These are phyloP conservation scores for Lactarius pseudohatsudake DNA, from an alignment of 768 basidiomycete genomes.

Conservation along the genomic window DNA sequence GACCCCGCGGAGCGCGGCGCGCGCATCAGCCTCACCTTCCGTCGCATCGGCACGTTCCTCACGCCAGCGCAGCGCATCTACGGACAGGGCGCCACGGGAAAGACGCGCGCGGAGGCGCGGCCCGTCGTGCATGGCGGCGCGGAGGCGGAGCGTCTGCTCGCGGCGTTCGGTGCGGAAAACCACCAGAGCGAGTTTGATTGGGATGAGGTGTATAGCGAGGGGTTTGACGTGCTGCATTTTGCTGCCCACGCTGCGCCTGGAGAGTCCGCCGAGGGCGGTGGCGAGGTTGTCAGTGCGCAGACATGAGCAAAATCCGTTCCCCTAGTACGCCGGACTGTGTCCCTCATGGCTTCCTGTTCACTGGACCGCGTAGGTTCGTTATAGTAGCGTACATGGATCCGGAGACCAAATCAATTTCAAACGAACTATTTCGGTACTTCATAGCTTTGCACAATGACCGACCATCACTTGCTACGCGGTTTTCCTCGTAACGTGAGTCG, in stretches of 20 bases:
- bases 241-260: background rate
- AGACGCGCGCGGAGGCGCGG: constrained; percentile 53
- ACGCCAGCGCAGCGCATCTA: constrained; percentile 51
- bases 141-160: constrained; percentile 51
- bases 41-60: constrained; percentile 76
- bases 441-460: no score
- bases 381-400: background rate
- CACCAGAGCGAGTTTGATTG: constrained; percentile 69
- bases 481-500: background rate
- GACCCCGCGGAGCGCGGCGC: constrained; percentile 60
- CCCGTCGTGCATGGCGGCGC: constrained; percentile 52
- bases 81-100: constrained; percentile 71
- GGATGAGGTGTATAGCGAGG: constrained; percentile 61
- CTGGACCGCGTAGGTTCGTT: background rate
- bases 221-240: constrained; percentile 66
- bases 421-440: background rate
- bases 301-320: background rate
- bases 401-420: background rate
- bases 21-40: constrained; percentile 79
- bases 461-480: no score
- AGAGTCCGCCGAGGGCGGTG: background rate
- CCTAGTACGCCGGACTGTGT: background rate
- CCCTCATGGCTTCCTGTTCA: no score
- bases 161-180: constrained; percentile 75
- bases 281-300: background rate